A percentile compares a stretch with the other conserved stretches of the same genome.
These are phyloP conservation scores for Priceomyces medius DNA, from an alignment of 805 yeast species.

Conservation along the genomic window DNA sequence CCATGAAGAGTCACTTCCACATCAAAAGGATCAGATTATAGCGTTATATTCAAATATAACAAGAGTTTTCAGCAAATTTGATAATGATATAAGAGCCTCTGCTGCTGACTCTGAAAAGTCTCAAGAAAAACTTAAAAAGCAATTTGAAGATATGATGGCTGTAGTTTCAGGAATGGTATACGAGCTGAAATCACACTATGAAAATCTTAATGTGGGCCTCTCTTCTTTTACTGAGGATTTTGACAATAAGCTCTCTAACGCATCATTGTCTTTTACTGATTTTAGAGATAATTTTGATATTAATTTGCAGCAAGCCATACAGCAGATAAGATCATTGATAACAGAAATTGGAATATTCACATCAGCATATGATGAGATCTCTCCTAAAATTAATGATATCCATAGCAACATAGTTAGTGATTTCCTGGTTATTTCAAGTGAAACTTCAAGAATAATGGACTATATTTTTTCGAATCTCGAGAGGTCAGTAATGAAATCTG, in stretches of 20 bases:
- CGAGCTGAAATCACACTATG: conserved; percentile 5
- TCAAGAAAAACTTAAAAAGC: conserved; percentile 2
- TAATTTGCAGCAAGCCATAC: conserved; percentile 2
- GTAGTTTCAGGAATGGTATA: conserved; percentile 4
- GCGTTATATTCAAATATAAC: conserved; percentile 50
- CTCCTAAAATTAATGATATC: conserved; percentile 2
- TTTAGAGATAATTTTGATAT: conserved; percentile 3
- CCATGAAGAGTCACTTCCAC: conserved; percentile 50
- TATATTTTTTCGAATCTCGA: conserved; percentile 6
- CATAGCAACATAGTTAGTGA: conserved; percentile 4
- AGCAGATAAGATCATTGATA: neutral
- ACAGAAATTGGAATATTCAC: neutral
- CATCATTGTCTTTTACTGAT: conserved; percentile 4
- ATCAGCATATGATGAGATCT: neutral
- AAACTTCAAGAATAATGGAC: conserved; percentile 2
- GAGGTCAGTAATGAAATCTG: neutral
- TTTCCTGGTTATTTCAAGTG: conserved; percentile 1
- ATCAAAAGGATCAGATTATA: conserved; percentile 50
- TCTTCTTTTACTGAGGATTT: conserved; percentile 7
- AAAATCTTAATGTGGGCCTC: conserved; percentile 8
- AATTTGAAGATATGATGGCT: conserved; percentile 6
- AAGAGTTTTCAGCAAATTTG: conserved; percentile 11
- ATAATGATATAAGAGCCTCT: conserved; percentile 9
- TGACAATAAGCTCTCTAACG: neutral
- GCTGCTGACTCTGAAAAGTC: conserved; percentile 4